These are phyloP conservation scores for Trichopus zeylanicus DNA, from an alignment of 116 monocot genomes.

Conservation along the genomic window DNA sequence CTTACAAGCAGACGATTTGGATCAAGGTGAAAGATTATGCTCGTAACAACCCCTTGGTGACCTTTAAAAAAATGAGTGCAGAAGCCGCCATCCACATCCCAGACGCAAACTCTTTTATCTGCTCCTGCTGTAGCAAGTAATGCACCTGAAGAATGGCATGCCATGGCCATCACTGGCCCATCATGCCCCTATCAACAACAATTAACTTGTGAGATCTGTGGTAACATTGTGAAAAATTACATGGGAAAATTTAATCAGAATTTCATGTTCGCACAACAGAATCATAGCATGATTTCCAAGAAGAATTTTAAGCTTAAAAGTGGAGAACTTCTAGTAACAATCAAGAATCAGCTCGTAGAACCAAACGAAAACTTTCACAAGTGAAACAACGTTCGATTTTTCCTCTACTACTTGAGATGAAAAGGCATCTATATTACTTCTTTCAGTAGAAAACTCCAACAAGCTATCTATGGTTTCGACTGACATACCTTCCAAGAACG, in stretches of 20 bases:
- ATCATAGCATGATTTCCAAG: too few relatives aligned
- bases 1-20: constrained; percentile 72
- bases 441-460: neutral
- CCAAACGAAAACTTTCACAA: too few relatives aligned
- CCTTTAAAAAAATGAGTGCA: constrained; percentile 95
- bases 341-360: too few relatives aligned
- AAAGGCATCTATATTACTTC: too few relatives aligned
- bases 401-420: too few relatives aligned
- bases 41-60: constrained; percentile 77
- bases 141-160: constrained; percentile 88
- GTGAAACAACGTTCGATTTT: too few relatives aligned
- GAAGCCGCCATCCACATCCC: constrained; percentile 97
- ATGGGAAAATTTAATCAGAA: too few relatives aligned
- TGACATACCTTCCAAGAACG: constrained; percentile 98
- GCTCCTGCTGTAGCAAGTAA: constrained; percentile 92
- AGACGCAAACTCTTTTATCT: constrained; percentile 75
- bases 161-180: constrained; percentile 83
- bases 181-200: constrained; percentile 66
- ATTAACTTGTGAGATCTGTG: neutral
- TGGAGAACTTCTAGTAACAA: too few relatives aligned
- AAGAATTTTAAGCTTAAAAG: too few relatives aligned
- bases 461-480: too few relatives aligned
- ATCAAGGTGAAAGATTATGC: constrained; percentile 76
- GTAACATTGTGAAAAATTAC: too few relatives aligned
- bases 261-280: too few relatives aligned